Conservation (phyloP, 139 green algal genomes). For the Medakamo hakoo region DNA sequence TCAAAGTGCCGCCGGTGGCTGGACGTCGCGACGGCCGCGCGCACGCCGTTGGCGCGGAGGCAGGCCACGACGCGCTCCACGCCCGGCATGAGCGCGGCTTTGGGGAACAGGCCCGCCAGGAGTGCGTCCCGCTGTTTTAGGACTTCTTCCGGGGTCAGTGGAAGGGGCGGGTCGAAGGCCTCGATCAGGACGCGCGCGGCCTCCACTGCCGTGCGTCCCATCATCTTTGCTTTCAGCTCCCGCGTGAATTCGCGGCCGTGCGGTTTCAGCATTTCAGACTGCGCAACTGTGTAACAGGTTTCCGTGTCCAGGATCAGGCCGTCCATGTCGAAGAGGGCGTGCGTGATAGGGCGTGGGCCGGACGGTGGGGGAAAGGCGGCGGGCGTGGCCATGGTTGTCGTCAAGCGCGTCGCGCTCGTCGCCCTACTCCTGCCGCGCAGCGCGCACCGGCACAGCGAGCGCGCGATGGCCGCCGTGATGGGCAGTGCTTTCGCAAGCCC, state of each 20-base stretch:
- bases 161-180: conserved; percentile 31
- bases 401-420: too few species aligned
- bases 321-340: conserved; percentile 55
- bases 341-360: too few species aligned
- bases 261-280: conserved; percentile 32
- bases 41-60: conserved; percentile 33
- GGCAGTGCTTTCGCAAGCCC: too few species aligned
- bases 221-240: conserved; percentile 60
- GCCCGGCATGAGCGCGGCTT: conserved; percentile 51
- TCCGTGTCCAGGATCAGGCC: conserved; percentile 72
- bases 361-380: too few species aligned
- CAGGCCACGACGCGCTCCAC: conserved; percentile 53
- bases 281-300: conserved; percentile 51
- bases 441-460: too few species aligned
- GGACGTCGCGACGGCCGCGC: conserved; percentile 59
- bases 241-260: conserved; percentile 62
- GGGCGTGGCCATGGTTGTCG: too few species aligned
- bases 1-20: conserved; percentile 45
- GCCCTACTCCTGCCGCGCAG: too few species aligned
- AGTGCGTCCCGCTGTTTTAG: conserved; percentile 42
- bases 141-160: conserved; percentile 33
- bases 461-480: too few species aligned
- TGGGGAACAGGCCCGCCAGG: conserved; percentile 52
- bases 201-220: conserved; percentile 57
- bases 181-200: conserved; percentile 34